phyloP scores from a whole-genome alignment of 495 filamentous ascomycete species.

The Xylaria telfairii region DNA sequence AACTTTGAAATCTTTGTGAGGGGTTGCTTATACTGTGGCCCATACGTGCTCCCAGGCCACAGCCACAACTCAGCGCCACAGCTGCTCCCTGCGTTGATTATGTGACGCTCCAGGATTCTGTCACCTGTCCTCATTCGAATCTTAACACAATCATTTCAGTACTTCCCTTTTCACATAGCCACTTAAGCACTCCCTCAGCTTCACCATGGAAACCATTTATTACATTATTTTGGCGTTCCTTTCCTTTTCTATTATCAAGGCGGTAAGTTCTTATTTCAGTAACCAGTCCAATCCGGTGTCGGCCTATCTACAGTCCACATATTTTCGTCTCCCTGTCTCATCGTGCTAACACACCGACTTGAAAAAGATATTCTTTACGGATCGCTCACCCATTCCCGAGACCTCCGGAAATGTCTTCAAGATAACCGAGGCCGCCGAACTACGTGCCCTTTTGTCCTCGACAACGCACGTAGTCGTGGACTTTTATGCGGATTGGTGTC shows the following conservation, averaged over 20 bases:
- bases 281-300: neutral
- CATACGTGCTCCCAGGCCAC: too few species aligned
- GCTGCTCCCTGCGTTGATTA: too few species aligned
- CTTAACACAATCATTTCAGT: too few species aligned
- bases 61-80: too few species aligned
- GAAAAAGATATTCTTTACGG: slow-evolving; percentile 14
- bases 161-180: too few species aligned
- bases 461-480: slow-evolving; percentile 51
- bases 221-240: slow-evolving; percentile 2
- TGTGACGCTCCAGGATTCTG: too few species aligned
- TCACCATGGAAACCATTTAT: neutral
- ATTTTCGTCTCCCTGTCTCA: neutral
- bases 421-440: slow-evolving; percentile 38
- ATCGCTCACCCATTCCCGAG: slow-evolving; percentile 21
- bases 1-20: too few species aligned
- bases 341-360: neutral
- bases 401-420: slow-evolving; percentile 30
- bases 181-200: neutral
- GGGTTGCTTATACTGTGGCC: too few species aligned
- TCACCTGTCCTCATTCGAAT: too few species aligned
- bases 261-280: neutral
- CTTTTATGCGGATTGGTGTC: slow-evolving; percentile 69
- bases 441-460: slow-evolving; percentile 39
- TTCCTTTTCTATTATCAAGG: neutral
- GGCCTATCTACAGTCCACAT: too few species aligned